Percentiles rank a stretch among this genome's conserved stretches.
Conservation (phyloP, 75 land plant genomes). For the Sequoiadendron giganteum region DNA sequence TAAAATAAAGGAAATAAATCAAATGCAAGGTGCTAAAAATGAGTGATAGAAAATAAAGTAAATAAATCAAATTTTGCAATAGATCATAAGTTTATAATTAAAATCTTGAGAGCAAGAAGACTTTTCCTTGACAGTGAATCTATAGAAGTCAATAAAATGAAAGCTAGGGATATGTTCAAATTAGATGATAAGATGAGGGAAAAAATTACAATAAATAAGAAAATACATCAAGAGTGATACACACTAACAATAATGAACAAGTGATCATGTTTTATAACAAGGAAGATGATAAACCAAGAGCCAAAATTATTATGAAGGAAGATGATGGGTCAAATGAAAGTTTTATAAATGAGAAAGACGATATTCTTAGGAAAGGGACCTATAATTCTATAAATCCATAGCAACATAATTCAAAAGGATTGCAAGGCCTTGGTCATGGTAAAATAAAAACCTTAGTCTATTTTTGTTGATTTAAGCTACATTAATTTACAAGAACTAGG, state of each 20-base stretch:
- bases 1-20: neutral
- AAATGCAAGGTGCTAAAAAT: too few species aligned
- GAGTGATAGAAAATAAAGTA: neutral
- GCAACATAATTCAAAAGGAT: neutral
- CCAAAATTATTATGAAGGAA: neutral
- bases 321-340: neutral
- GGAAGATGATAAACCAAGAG: conserved; percentile 1
- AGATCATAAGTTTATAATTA: neutral
- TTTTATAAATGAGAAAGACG: neutral
- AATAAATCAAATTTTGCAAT: too few species aligned
- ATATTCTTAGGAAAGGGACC: neutral
- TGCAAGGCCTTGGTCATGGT: neutral
- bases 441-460: too few species aligned
- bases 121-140: neutral
- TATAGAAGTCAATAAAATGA: neutral
- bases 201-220: neutral
- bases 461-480: conserved; percentile 54
- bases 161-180: neutral
- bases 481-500: conserved; percentile 67
- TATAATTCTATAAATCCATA: neutral
- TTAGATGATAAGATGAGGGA: neutral
- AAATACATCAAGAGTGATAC: neutral
- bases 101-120: neutral
- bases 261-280: neutral
- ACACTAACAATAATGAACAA: neutral